Conservation (phyloP, 176 grass and related monocot species). For the Metroxylon sagu region DNA sequence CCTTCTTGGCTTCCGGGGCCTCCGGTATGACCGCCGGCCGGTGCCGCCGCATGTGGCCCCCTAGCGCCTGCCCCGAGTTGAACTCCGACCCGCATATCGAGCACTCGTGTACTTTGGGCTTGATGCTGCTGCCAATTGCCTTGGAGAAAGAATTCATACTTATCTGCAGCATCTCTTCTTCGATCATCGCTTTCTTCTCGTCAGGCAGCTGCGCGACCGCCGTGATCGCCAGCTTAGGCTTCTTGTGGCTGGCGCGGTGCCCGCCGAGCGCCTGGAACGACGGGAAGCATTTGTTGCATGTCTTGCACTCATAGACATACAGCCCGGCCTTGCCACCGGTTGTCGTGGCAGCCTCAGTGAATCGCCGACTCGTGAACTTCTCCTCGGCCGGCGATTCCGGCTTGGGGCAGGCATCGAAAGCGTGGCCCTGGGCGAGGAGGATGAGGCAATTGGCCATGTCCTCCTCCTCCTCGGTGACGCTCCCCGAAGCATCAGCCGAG, state of each 20-base stretch:
- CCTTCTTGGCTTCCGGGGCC: conserved; percentile 33
- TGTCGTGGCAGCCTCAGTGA: conserved; percentile 5
- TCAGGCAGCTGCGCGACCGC: no score
- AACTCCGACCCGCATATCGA: conserved; percentile 79
- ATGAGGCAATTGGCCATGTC: conserved; percentile 81
- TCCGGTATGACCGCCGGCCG: conserved; percentile 39
- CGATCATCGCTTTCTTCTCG: neutral
- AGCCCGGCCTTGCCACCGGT: conserved; percentile 12
- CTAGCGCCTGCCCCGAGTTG: conserved; percentile 79
- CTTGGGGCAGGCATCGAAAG: neutral
- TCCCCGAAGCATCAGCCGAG: conserved; percentile 10
- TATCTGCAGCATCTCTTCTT: conserved; percentile 6
- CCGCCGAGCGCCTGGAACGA: conserved; percentile 96
- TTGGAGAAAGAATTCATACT: conserved; percentile 7
- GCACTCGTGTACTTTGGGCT: conserved; percentile 57
- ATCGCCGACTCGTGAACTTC: conserved; percentile 31
- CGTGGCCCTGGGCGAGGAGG: conserved; percentile 37
- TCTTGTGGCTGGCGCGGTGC: conserved; percentile 97
- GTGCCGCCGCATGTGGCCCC: conserved; percentile 91
- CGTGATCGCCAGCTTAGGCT: conserved; percentile 26
- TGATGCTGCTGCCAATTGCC: conserved; percentile 11
- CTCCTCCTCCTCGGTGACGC: conserved; percentile 61
- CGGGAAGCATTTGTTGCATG: conserved; percentile 71
- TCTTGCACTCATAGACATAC: conserved; percentile 80
- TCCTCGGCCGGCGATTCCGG: neutral